Conservation (phyloP, 495 filamentous ascomycete species). For the Neurospora tetraspora region DNA sequence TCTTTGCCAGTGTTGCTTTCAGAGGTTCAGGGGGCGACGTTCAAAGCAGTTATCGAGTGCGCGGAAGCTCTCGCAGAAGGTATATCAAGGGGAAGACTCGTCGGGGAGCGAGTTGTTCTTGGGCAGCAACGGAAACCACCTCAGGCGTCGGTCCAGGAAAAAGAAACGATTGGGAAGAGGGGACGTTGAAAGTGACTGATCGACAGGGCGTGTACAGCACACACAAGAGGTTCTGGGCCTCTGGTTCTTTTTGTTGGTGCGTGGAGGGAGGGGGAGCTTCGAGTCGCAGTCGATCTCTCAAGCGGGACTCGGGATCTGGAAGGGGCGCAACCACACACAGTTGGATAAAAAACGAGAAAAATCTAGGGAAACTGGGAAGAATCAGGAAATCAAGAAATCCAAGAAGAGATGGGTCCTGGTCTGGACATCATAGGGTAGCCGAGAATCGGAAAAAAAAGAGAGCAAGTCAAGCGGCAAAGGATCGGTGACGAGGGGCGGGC, state of each 20-base stretch:
- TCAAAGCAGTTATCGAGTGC: background rate
- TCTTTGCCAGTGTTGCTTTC: background rate
- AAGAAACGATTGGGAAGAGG: background rate
- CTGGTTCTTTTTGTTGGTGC: background rate
- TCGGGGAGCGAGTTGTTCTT: background rate
- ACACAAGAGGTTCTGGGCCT: background rate
- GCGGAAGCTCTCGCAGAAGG: background rate
- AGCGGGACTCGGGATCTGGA: background rate
- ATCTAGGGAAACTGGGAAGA: background rate
- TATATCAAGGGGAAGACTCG: background rate
- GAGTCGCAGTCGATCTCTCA: background rate
- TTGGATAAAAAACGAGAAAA: background rate
- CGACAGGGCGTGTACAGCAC: background rate
- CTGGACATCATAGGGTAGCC: background rate
- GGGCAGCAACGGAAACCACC: constrained; percentile 1
- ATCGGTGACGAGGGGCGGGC: background rate
- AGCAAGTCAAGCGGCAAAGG: background rate
- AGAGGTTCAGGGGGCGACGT: background rate
- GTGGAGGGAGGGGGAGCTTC: background rate
- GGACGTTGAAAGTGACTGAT: background rate
- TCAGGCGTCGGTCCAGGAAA: background rate
- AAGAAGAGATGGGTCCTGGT: background rate
- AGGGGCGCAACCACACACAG: background rate
- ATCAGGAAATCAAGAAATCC: background rate
- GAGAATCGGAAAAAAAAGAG: background rate